phyloP scores from a whole-genome alignment of 208 protist species.

The Acanthamoeba rhysodes region DNA sequence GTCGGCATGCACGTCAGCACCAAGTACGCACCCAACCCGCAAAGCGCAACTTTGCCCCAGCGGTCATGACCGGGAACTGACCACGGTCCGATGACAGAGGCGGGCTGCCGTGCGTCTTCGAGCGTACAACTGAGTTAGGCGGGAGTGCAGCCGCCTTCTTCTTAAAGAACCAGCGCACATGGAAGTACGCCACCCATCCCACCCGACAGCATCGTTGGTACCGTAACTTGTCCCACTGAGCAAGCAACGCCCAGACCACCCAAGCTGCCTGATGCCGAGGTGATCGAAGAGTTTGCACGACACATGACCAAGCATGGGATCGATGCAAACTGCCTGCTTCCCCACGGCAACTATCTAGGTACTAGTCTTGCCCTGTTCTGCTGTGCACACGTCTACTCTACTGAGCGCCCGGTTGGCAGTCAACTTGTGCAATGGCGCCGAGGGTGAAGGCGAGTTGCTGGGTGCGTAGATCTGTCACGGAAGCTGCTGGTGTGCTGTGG shows the following conservation, averaged over 20 bases:
- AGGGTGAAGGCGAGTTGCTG: constrained; percentile 2
- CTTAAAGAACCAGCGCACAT: constrained; percentile 69
- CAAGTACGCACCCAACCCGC: not conserved
- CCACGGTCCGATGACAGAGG: not conserved
- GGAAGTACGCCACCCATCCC: constrained; percentile 41
- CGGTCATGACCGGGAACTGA: no score
- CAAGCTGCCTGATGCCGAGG: constrained; percentile 2
- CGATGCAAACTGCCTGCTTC: constrained; percentile 65
- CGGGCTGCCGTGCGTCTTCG: constrained; percentile 43
- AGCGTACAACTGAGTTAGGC: constrained; percentile 2
- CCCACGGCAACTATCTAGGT: constrained; percentile 82
- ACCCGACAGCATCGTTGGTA: not conserved
- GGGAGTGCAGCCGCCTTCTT: constrained; percentile 56
- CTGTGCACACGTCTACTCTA: not conserved
- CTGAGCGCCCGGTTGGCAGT: not conserved
- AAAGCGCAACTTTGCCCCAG: not conserved
- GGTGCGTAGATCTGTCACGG: not conserved
- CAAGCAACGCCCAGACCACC: not conserved
- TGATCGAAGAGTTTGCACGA: constrained; percentile 68
- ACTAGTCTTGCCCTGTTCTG: constrained; percentile 43
- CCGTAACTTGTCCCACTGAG: not conserved
- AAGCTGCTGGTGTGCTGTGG: not conserved
- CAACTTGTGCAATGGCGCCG: constrained; percentile 15
- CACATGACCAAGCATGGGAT: constrained; percentile 54
- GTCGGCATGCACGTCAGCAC: constrained; percentile 65